Percentiles rank a stretch among this genome's conserved stretches.
Conservation (phyloP, 1,284 basidiomycete species). For the Sanghuangporus baumii region DNA sequence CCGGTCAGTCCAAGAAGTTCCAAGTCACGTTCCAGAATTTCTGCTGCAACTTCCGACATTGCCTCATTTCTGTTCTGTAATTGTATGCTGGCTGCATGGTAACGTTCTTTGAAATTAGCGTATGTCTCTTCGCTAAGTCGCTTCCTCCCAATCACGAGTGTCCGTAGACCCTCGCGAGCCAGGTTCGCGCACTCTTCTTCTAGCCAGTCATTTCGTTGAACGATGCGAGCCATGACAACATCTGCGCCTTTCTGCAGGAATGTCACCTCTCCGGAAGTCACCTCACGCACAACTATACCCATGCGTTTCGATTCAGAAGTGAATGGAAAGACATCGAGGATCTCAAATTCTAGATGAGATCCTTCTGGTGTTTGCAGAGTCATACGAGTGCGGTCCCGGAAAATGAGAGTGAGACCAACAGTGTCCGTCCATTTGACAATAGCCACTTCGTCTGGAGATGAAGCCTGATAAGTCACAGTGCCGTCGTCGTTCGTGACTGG, state of each 20-base stretch:
- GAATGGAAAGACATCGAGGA: slow-evolving; percentile 96
- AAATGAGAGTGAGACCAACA: slow-evolving; percentile 83
- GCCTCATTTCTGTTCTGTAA: slow-evolving; percentile 80
- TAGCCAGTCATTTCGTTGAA: slow-evolving; percentile 97
- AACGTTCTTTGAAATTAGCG: slow-evolving; percentile 66
- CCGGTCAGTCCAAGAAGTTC: slow-evolving; percentile 94
- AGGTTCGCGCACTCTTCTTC: slow-evolving; percentile 99
- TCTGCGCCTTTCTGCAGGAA: slow-evolving; percentile 98
- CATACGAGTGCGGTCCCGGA: slow-evolving; percentile 86
- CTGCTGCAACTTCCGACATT: slow-evolving; percentile 69
- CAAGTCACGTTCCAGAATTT: slow-evolving; percentile 83
- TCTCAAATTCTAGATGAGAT: slow-evolving; percentile 65
- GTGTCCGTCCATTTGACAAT: slow-evolving; percentile 99
- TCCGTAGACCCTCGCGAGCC: slow-evolving; percentile 94
- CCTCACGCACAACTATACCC: slow-evolving; percentile 93
- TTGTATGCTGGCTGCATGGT: slow-evolving; percentile 73
- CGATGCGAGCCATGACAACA: slow-evolving; percentile 92
- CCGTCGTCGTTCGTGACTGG: slow-evolving; percentile 94
- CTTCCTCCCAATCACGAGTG: slow-evolving; percentile 88
- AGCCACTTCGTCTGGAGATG: slow-evolving; percentile 97
- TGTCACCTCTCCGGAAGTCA: slow-evolving; percentile 67
- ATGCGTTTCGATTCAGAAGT: slow-evolving; percentile 98
- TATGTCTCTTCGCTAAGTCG: slow-evolving; percentile 68
- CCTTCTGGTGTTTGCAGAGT: slow-evolving; percentile 70
- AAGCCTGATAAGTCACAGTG: slow-evolving; percentile 93